These are phyloP conservation scores for Alternaria metachromatica DNA, from an alignment of 2,329 filamentous ascomycete genomes.

Conservation along the genomic window DNA sequence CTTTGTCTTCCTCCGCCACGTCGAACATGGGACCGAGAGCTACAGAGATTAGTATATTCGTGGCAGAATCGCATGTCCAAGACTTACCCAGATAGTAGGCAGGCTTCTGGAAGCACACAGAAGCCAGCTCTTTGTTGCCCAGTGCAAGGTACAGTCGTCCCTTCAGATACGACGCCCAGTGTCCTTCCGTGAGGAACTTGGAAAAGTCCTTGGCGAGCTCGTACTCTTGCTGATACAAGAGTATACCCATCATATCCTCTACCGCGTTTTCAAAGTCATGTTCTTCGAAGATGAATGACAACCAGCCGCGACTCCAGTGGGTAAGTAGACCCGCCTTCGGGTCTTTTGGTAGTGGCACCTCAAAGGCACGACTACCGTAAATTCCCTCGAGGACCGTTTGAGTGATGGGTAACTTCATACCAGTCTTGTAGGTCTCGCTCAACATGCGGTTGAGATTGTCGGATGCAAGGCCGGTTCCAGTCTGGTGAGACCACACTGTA, in stretches of 20 bases:
- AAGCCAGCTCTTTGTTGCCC: conserved; percentile 75
- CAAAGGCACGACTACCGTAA: conserved; percentile 40
- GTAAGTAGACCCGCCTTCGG: conserved; percentile 48
- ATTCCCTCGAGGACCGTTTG: conserved; percentile 48
- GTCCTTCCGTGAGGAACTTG: conserved; percentile 65
- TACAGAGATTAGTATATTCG: conserved; percentile 28
- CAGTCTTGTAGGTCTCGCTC: conserved; percentile 31
- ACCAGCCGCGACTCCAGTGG: conserved; percentile 56
- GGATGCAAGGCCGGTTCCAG: conserved; percentile 37
- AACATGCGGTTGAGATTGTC: conserved; percentile 31
- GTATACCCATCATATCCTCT: conserved; percentile 53
- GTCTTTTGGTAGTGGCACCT: conserved; percentile 34
- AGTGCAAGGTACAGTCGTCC: conserved; percentile 78
- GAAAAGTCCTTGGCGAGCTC: conserved; percentile 68
- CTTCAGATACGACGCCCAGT: conserved; percentile 78
- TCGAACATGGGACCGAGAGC: conserved; percentile 43
- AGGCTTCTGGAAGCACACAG: conserved; percentile 79
- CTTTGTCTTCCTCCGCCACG: conserved; percentile 52
- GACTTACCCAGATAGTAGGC: conserved; percentile 79
- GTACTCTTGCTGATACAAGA: conserved; percentile 53
- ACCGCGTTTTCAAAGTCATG: conserved; percentile 46
- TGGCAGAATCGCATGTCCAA: too few species aligned
- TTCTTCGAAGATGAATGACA: conserved; percentile 48
- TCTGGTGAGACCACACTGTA: conserved; percentile 43
- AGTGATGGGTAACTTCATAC: conserved; percentile 40